phyloP scores from a whole-genome alignment of 2,329 filamentous ascomycete genomes.

The Aspergillus floridensis region DNA sequence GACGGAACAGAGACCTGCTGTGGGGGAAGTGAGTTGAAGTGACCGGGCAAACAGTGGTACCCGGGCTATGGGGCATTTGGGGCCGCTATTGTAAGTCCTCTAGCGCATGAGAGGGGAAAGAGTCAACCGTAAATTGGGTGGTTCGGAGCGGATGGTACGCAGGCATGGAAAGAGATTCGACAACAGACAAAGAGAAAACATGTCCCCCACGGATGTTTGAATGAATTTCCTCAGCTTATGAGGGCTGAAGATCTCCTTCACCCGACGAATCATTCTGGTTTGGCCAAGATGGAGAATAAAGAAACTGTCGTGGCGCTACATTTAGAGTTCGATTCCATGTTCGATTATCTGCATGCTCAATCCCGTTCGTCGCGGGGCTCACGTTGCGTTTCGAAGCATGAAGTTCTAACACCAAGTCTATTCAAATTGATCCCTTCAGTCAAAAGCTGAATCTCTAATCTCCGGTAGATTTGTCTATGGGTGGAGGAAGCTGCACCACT shows the following conservation, averaged over 20 bases:
- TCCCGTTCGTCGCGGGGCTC: neutral
- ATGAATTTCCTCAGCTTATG: neutral
- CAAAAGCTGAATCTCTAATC: neutral
- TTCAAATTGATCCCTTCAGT: neutral
- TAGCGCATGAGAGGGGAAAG: no score
- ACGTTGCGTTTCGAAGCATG: neutral
- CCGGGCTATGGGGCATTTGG: neutral
- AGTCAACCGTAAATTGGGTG: neutral
- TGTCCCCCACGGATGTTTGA: neutral
- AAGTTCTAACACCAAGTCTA: neutral
- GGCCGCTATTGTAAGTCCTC: neutral
- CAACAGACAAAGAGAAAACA: neutral
- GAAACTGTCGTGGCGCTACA: neutral
- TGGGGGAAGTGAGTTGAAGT: neutral
- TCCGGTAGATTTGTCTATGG: neutral
- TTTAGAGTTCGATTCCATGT: slow-evolving; percentile 2
- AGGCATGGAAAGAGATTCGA: neutral
- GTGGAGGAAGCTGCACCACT: neutral
- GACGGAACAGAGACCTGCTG: neutral
- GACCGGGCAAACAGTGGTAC: neutral
- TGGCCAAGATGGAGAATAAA: neutral
- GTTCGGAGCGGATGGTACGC: neutral
- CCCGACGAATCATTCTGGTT: neutral
- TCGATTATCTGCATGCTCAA: neutral
- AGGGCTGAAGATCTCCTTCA: neutral